Conservation (phyloP, 257 asterid species). For the Fraxinus pennsylvanica region DNA sequence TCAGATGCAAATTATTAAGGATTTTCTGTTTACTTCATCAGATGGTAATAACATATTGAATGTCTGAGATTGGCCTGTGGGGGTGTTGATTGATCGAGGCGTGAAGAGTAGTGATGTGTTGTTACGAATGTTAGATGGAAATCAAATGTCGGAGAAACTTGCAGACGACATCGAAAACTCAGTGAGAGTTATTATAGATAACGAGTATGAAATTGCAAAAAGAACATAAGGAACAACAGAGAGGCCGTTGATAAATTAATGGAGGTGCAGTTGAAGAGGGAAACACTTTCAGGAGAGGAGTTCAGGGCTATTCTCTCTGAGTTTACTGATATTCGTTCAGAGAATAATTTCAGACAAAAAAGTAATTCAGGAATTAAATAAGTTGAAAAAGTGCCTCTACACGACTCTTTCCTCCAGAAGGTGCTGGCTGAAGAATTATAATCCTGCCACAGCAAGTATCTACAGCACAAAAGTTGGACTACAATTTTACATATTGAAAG, state of each 20-base stretch:
- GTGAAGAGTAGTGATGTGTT: constrained; percentile 61
- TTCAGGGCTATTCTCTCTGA: constrained; percentile 54
- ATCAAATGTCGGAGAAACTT: constrained; percentile 65
- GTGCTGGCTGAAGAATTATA: not conserved
- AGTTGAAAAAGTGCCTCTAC: not conserved
- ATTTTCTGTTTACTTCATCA: constrained; percentile 16
- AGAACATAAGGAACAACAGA: constrained; percentile 52
- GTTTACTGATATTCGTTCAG: constrained; percentile 42
- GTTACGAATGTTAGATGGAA: constrained; percentile 63
- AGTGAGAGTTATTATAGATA: constrained; percentile 37
- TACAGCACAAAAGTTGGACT: not conserved
- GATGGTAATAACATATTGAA: constrained; percentile 65
- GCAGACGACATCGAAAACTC: constrained; percentile 61
- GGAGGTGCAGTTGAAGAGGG: constrained; percentile 64
- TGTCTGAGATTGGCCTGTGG: constrained; percentile 73
- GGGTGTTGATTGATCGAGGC: constrained; percentile 50
- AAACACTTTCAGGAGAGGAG: constrained; percentile 63
- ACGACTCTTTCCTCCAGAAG: not conserved
- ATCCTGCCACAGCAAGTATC: not conserved
- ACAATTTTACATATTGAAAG: too few species aligned
- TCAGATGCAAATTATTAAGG: not conserved
- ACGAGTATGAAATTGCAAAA: constrained; percentile 52
- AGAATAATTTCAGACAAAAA: not conserved
- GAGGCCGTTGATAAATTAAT: constrained; percentile 62
- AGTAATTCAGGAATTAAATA: not conserved